These are phyloP conservation scores for Stachybotrys chartarum DNA, from an alignment of 2,329 filamentous ascomycete species.

Conservation along the genomic window DNA sequence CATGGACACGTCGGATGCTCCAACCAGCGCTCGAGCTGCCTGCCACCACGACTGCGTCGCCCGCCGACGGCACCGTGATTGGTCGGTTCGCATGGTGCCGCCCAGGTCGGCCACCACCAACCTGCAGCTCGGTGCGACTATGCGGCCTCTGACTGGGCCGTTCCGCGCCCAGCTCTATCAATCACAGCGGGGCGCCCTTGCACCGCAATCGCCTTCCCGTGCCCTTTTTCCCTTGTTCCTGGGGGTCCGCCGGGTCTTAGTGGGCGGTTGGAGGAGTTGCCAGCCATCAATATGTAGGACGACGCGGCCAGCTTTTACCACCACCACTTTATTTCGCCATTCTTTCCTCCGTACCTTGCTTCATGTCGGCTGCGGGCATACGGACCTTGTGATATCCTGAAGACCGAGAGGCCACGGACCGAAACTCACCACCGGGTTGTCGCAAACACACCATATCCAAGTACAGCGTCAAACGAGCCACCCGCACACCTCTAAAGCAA, in stretches of 20 bases:
- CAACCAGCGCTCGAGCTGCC: conserved; percentile 11
- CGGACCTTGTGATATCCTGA: neutral
- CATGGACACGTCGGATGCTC: conserved; percentile 1
- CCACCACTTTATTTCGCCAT: neutral
- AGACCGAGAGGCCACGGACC: neutral
- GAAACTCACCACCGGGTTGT: neutral
- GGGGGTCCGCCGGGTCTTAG: neutral
- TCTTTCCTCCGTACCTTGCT: neutral
- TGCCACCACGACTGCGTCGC: conserved; percentile 5
- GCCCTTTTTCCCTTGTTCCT: neutral
- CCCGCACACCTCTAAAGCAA: neutral
- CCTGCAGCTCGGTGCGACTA: conserved; percentile 9
- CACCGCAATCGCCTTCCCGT: neutral
- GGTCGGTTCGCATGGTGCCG: conserved; percentile 2
- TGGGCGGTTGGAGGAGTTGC: neutral
- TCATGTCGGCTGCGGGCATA: neutral
- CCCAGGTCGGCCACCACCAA: conserved; percentile 13
- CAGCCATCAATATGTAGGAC: neutral
- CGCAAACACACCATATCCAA: neutral
- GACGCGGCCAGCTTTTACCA: neutral
- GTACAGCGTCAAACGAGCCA: neutral
- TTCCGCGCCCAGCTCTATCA: conserved; percentile 10
- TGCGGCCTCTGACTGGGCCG: conserved; percentile 18
- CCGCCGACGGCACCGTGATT: conserved; percentile 9
- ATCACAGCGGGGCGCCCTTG: conserved; percentile 17